These are phyloP conservation scores for Brassica balearica DNA, from an alignment of 441 rosid genomes.

Conservation along the genomic window DNA sequence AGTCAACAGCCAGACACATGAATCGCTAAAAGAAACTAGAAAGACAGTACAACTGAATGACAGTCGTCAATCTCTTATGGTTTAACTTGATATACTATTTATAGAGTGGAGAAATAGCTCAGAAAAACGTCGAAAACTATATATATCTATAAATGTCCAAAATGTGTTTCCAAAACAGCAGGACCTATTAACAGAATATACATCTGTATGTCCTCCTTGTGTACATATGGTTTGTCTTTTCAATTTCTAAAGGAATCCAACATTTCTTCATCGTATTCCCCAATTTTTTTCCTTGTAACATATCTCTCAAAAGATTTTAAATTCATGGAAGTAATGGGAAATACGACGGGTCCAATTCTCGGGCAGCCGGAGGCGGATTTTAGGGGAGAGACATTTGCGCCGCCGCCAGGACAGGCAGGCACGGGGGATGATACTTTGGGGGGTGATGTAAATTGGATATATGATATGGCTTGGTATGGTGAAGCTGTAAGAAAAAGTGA, in stretches of 20 bases:
- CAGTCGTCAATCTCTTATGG: neutral
- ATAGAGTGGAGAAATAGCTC: conserved; percentile 3
- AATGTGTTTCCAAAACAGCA: conserved; percentile 6
- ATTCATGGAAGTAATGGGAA: neutral
- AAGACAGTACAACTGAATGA: neutral
- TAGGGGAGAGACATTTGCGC: neutral
- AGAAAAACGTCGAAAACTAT: conserved; percentile 21
- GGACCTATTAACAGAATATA: conserved; percentile 31
- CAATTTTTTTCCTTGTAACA: neutral
- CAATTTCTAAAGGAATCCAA: neutral
- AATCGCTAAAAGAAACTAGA: neutral
- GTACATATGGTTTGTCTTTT: conserved; percentile 14
- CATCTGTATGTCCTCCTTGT: conserved; percentile 1
- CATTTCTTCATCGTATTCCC: conserved; percentile 9
- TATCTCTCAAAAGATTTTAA: neutral
- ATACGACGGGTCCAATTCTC: neutral
- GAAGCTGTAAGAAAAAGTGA: conserved; percentile 8
- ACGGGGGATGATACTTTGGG: neutral
- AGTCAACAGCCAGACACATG: neutral
- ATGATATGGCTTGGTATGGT: conserved; percentile 29
- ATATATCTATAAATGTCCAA: conserved; percentile 28
- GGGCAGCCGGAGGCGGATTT: neutral
- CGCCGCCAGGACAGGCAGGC: neutral
- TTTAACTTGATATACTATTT: conserved; percentile 9
- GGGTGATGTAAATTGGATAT: neutral